Base-by-base conservation (phyloP, 2,329 filamentous ascomycete genomes). In the Claviceps spartinae region DNA sequence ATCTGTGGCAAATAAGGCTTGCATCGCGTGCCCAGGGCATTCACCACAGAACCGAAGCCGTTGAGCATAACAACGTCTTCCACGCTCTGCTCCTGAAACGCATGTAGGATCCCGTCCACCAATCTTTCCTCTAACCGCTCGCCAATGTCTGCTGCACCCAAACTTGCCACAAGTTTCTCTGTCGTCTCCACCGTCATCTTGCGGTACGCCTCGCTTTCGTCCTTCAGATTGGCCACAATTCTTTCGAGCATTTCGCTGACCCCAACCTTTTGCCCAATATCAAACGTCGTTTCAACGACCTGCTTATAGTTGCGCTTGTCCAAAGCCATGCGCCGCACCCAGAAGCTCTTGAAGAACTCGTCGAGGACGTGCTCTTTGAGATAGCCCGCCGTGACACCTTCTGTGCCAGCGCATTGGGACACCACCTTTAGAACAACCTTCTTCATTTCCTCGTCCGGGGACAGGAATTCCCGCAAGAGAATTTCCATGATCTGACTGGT, bases 101-200 rank as follows among this genome's bases (percentile, higher is more conserved):
- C 87, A 63, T 93, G 86, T 24, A 98, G 77, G 38, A 98, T 93
- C 65, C 93, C 93, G 61, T 98, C 93, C 50, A 98, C 89, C 18
- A 98, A 78, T 47, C 89, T 81, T 69, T 97, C 93, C 68, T 98
- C 93, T 38, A 98, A 72, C 42, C 91, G 81, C 68, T 95, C 88
- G 24, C 88, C 86, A 60, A 98, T 90, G 64, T 98, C 93, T 38
- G 93, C 91, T 7, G 91, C 90, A 52, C 93, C 93, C 51, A 97
- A 77, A 52, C 88, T 88, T 16, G 91, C 89, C 61, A 98, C 86
- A 47, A 97, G 82, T 71, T 97, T 98, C 71, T 98, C 93, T 8
- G 97, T 82, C 0, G 93, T 97, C 73, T 98, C 93, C 37, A 98
- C 86, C 0, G 93, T 96, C 93, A 98, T 98, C 75, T 97, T 97